A percentile compares a stretch with the other conserved stretches of the same genome.
phyloP scores from a whole-genome alignment of 192 early-diverging fungal species.

The Coemansia sp. region DNA sequence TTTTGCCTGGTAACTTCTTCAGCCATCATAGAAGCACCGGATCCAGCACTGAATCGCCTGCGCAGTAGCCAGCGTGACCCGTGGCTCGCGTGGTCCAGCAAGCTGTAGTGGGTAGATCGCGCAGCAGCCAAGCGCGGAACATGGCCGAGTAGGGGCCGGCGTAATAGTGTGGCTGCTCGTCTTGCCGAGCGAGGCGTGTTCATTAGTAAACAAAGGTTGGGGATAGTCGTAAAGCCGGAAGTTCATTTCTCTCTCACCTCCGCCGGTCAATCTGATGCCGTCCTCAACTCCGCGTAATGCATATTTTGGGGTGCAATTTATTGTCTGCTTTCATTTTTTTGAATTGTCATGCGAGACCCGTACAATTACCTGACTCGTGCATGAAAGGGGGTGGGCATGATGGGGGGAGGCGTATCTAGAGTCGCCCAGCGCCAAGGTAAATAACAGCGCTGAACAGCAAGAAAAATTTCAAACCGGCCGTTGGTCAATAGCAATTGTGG shows the following conservation, averaged over 20 bases:
- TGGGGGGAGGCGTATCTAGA: neutral
- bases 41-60: neutral
- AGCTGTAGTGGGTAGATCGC: neutral
- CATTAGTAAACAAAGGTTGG: neutral
- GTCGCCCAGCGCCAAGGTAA: neutral
- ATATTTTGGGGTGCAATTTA: neutral
- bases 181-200: neutral
- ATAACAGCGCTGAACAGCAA: neutral
- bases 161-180: neutral
- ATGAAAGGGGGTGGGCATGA: neutral
- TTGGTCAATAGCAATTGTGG: neutral
- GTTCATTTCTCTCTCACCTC: neutral
- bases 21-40: neutral
- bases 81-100: neutral
- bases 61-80: neutral
- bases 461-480: neutral
- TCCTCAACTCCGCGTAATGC: neutral
- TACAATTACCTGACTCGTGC: neutral
- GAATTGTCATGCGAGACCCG: neutral
- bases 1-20: neutral
- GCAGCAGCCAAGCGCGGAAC: neutral
- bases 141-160: neutral
- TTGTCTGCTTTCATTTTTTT: neutral
- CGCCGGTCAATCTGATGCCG: neutral
- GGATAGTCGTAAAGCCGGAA: neutral